Conservation (phyloP, 768 basidiomycete genomes). For the Chalciporus pseudorubinellus region DNA sequence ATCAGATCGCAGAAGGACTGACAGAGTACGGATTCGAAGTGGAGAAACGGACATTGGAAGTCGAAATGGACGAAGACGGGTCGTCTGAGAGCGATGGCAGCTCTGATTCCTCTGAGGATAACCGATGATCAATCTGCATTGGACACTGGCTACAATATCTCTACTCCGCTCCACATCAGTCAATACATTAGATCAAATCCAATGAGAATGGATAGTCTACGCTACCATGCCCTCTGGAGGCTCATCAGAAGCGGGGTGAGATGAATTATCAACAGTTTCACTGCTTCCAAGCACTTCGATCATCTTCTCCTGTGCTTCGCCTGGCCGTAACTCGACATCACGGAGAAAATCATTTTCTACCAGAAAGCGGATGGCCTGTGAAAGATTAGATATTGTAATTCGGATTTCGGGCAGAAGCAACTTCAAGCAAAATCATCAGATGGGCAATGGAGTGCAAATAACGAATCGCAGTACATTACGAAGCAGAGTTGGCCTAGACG, state of each 20-base stretch:
- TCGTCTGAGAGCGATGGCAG: slow-evolving; percentile 32
- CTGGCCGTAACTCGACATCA: slow-evolving; percentile 76
- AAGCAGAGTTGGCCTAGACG: slow-evolving; percentile 64
- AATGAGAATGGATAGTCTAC: background rate
- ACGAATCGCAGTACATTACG: slow-evolving; percentile 58
- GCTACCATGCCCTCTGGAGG: background rate
- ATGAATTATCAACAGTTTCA: background rate
- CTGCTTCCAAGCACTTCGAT: slow-evolving; percentile 56
- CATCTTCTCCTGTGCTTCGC: slow-evolving; percentile 62
- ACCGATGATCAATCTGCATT: slow-evolving; percentile 5
- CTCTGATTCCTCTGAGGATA: slow-evolving; percentile 31
- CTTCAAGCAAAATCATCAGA: slow-evolving; percentile 38
- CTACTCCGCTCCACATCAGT: background rate
- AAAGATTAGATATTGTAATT: slow-evolving; percentile 85
- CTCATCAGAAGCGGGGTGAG: background rate
- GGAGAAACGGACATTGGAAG: slow-evolving; percentile 64
- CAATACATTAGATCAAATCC: background rate
- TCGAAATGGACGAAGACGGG: slow-evolving; percentile 51
- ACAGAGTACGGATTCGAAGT: slow-evolving; percentile 72
- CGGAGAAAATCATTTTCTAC: slow-evolving; percentile 86
- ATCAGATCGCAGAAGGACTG: slow-evolving; percentile 66
- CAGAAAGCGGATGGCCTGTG: slow-evolving; percentile 87
- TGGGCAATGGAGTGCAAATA: background rate
- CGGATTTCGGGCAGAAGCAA: slow-evolving; percentile 83
- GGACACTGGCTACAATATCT: background rate